These are phyloP conservation scores for Aspergillus proliferans DNA, from an alignment of 2,329 filamentous ascomycete species.

Conservation along the genomic window DNA sequence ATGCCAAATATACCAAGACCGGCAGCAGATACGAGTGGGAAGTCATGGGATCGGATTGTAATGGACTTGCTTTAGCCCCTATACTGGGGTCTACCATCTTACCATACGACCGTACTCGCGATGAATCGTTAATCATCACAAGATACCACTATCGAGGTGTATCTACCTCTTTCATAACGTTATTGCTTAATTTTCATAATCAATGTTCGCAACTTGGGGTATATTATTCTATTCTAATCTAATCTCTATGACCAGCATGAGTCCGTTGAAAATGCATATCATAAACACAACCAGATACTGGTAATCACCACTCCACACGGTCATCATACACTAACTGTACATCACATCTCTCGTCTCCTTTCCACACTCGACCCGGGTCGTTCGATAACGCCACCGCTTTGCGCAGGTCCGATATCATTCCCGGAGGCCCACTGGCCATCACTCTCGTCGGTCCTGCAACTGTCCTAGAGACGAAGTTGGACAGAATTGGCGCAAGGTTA, in stretches of 20 bases:
- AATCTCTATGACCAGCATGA: too few species aligned
- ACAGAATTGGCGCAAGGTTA: slow-evolving; percentile 43
- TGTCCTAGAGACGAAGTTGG: slow-evolving; percentile 41
- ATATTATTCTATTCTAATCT: too few species aligned
- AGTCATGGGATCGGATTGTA: slow-evolving; percentile 21
- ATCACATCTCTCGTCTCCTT: slow-evolving; percentile 50
- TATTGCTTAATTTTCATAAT: too few species aligned
- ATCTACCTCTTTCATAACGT: too few species aligned
- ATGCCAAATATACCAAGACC: slow-evolving; percentile 7
- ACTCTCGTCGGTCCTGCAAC: slow-evolving; percentile 48
- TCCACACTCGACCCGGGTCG: slow-evolving; percentile 51
- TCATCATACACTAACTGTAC: slow-evolving; percentile 56
- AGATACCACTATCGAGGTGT: too few species aligned
- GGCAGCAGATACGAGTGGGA: slow-evolving; percentile 9
- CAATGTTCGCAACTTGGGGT: too few species aligned
- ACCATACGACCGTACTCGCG: not conserved
- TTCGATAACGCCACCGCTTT: slow-evolving; percentile 50
- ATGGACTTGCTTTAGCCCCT: slow-evolving; percentile 16
- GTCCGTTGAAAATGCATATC: too few species aligned
- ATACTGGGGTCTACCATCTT: not conserved
- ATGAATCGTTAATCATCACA: too few species aligned
- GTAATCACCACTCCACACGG: slow-evolving; percentile 38
- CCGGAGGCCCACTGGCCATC: slow-evolving; percentile 55
- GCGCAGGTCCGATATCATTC: slow-evolving; percentile 56
- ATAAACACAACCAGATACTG: too few species aligned